Conservation (phyloP, 495 filamentous ascomycete species). For the Penicillium coprophilum region DNA sequence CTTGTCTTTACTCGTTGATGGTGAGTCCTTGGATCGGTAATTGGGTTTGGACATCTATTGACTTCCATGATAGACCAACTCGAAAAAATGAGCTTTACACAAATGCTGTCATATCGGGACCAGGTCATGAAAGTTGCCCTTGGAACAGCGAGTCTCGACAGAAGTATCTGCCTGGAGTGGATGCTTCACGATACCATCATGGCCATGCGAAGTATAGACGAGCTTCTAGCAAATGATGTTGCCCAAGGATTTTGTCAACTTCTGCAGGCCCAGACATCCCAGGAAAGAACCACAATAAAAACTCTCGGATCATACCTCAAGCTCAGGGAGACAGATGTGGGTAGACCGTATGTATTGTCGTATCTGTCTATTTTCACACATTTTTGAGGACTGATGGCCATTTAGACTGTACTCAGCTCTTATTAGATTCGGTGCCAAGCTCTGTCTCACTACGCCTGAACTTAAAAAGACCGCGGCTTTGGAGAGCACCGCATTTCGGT, state of each 20-base stretch:
- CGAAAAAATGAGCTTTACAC: slow-evolving; percentile 23
- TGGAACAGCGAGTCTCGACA: slow-evolving; percentile 10
- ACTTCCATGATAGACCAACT: slow-evolving; percentile 19
- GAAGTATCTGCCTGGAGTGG: slow-evolving; percentile 16
- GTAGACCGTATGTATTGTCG: slow-evolving; percentile 15
- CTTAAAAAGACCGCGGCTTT: slow-evolving; percentile 8
- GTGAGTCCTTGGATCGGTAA: not conserved
- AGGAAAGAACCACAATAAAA: slow-evolving; percentile 14
- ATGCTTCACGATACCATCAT: slow-evolving; percentile 23
- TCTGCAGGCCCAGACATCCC: slow-evolving; percentile 19
- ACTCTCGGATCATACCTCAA: slow-evolving; percentile 23
- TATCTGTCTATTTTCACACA: not conserved
- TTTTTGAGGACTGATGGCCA: not conserved
- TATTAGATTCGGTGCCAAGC: slow-evolving; percentile 21
- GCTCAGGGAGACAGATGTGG: slow-evolving; percentile 20
- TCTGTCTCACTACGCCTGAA: slow-evolving; percentile 12
- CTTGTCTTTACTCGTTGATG: slow-evolving; percentile 22
- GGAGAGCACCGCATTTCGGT: slow-evolving; percentile 21
- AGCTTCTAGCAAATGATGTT: slow-evolving; percentile 14
- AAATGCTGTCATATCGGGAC: slow-evolving; percentile 23
- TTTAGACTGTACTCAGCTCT: slow-evolving; percentile 25
- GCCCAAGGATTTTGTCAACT: slow-evolving; percentile 23
- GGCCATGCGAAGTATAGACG: slow-evolving; percentile 15
- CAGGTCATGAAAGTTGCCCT: slow-evolving; percentile 18
- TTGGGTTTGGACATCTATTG: not conserved